Percentiles rank a stretch among this genome's conserved stretches.
phyloP scores from a whole-genome alignment of 2,329 filamentous ascomycete genomes.

The Rutstroemia sp. region DNA sequence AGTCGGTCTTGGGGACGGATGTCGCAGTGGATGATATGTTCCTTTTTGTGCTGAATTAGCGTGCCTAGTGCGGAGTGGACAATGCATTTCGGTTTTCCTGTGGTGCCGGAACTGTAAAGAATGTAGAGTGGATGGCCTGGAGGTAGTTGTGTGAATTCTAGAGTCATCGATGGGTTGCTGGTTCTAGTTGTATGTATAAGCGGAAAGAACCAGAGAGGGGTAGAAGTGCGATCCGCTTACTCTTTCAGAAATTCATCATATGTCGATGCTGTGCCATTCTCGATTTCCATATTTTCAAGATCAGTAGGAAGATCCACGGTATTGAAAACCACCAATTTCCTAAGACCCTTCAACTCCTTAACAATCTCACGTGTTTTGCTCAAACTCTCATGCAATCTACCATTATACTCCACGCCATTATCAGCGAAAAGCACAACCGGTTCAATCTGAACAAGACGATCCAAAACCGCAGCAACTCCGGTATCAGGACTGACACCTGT shows the following conservation, averaged over 20 bases:
- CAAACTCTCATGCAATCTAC: constrained; percentile 75
- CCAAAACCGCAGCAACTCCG: constrained; percentile 83
- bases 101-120: constrained; percentile 88
- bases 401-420: constrained; percentile 84
- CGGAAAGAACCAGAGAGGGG: neutral
- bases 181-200: constrained; percentile 26
- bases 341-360: constrained; percentile 51
- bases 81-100: constrained; percentile 82
- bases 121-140: constrained; percentile 90
- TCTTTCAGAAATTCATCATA: constrained; percentile 38
- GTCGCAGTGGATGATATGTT: constrained; percentile 81
- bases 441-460: constrained; percentile 77
- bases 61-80: constrained; percentile 88
- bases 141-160: constrained; percentile 67
- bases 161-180: constrained; percentile 29
- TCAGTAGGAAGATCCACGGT: constrained; percentile 41
- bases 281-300: constrained; percentile 13
- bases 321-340: constrained; percentile 67
- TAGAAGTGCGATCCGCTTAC: constrained; percentile 11
- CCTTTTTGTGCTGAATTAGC: constrained; percentile 93
- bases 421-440: constrained; percentile 74
- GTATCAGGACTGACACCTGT: constrained; percentile 90
- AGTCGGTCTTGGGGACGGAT: constrained; percentile 65
- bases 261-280: constrained; percentile 31
- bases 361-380: constrained; percentile 75